Evolutionary conservation across 2,329 filamentous ascomycete species (phyloP), one percentile per base, ranked within the genome.

Genomic region (Lithohypha guttulata): DNA sequence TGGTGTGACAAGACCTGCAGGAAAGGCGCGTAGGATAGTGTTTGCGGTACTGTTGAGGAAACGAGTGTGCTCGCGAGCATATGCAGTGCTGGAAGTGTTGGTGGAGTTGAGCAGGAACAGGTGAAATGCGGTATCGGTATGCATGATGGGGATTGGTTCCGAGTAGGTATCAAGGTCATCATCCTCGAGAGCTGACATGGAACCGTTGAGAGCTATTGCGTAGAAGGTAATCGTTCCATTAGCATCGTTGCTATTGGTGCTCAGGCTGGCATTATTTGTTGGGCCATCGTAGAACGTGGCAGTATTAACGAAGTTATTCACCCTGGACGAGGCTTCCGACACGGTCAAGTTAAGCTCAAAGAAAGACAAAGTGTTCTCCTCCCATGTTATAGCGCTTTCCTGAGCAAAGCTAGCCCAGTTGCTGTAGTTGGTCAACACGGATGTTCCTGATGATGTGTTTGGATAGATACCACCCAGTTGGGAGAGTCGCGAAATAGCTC

Each of bases 101-200:
- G 69, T 66, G 18, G 26, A 19, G 49, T 79, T 77, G 23, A 79
- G 62, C 1, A 80, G 58, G 54, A 78, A 79, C 41, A 71, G 69
- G 1, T 74, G 71, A 60, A 79, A 81, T 36, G 69, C 75, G 43
- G 75, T 71, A 45, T 81, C 77, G 0, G 72, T 77, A 53, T 81
- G 75, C 63, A 78, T 73, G 13, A 79, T 65, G 19, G 62, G 59
- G 1, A 79, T 71, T 18, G 62, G 59, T 1, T 79, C 70, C 11
- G 70, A 54, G 2, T 63, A 52, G 19, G 69, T 61, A 15, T 68
- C 59, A 32, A 66, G 56, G 21, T 28, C 20, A 17, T 36, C 19
- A 13, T 29, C 15, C 7, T 29, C 18, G 11, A 17, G 11, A 4
- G 19, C 13, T 5, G 34, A 37, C n/a, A 15, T 15, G 42, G 67